Percentiles rank a stretch among this genome's conserved stretches.
Evolutionary conservation across 1,284 basidiomycete genomes (phyloP).

Genomic region (Ustilago bromivora): DNA sequence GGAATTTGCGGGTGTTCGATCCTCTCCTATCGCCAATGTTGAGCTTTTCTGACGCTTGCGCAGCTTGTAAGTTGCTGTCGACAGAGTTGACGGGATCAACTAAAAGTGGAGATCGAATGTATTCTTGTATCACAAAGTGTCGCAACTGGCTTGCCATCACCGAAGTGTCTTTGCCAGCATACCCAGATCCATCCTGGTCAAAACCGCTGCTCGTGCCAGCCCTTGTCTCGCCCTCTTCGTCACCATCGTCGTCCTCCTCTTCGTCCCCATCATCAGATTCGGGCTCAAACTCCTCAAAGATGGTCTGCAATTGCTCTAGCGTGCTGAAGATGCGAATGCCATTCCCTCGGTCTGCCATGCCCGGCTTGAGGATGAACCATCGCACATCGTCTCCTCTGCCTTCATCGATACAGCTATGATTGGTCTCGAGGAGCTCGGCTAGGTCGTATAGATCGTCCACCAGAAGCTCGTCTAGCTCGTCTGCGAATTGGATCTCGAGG

Average conservation of each 20-base stretch:
- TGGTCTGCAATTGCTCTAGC: constrained; percentile 78
- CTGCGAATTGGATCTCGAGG: constrained; percentile 88
- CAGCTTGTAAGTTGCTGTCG: constrained; percentile 1
- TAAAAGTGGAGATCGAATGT: constrained; percentile 53
- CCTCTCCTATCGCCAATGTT: background rate
- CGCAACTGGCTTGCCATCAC: constrained; percentile 80
- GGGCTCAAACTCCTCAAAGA: constrained; percentile 87
- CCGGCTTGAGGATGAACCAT: constrained; percentile 81
- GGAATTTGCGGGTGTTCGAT: constrained; percentile 75
- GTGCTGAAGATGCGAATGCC: constrained; percentile 91
- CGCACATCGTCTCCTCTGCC: constrained; percentile 71
- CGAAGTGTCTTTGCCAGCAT: constrained; percentile 53
- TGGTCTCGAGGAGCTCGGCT: constrained; percentile 73
- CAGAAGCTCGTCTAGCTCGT: constrained; percentile 95
- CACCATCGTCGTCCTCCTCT: constrained; percentile 69
- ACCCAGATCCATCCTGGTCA: background rate
- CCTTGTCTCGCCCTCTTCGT: background rate
- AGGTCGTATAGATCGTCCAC: constrained; percentile 93
- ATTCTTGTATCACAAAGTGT: constrained; percentile 95
- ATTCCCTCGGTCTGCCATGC: constrained; percentile 95
- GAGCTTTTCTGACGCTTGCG: constrained; percentile 12
- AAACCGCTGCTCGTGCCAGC: background rate
- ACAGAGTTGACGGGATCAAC: constrained; percentile 23
- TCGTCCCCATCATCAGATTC: constrained; percentile 71
- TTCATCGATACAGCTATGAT: constrained; percentile 38